Base-by-base conservation (phyloP, 1,139 yeast genomes). In the Saccharomyces uvarum region DNA sequence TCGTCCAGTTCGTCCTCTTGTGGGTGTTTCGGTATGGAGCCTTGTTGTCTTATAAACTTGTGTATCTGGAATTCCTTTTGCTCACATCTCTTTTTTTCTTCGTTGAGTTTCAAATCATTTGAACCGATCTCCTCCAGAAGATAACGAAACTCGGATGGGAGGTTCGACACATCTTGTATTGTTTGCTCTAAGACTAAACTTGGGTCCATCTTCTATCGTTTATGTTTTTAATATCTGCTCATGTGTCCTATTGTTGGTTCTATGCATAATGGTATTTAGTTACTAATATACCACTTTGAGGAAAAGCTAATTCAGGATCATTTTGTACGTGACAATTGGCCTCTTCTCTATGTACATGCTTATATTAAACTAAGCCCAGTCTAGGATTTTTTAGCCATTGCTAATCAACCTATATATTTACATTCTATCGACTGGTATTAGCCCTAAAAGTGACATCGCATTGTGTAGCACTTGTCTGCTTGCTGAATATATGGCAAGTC, bases 341-440 rank as follows among this genome's bases (percentile, higher is more conserved):
- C 44, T 8, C 19, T 38, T 9, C 14, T 38, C n/a, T 38, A 38
- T 38, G 19, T 38, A 38, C 44, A 38, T 38, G 44, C 7, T 38
- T 38, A 19, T 38, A 38, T 16, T 16, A 16, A 32, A 16, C 13
- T 8, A 16, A 32, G 9, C 13, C 4, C 11, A 38, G 3, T 8
- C 24, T 38, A 38, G 9, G 11, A 14, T 16, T 9, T 8, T 16
- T 21, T 16, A 38, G 24, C 21, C 5, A 4, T 16, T 16, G 44
- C 44, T 38, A 16, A 7, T 11, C 9, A 4, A 7, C 9, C 14
- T 7, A 32, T 46, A 14, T 26, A 21, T 42, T 73, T 78, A 93
- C 99, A 93, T 93, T 82, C 99, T 86, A 68, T 93, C 97, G 61
- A 95, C 99, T 28, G 99, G 99, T 53, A 98, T 91, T 70, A 95